These are phyloP conservation scores for Rhizoctonia solani DNA, from an alignment of 1,284 basidiomycete species.

Conservation along the genomic window DNA sequence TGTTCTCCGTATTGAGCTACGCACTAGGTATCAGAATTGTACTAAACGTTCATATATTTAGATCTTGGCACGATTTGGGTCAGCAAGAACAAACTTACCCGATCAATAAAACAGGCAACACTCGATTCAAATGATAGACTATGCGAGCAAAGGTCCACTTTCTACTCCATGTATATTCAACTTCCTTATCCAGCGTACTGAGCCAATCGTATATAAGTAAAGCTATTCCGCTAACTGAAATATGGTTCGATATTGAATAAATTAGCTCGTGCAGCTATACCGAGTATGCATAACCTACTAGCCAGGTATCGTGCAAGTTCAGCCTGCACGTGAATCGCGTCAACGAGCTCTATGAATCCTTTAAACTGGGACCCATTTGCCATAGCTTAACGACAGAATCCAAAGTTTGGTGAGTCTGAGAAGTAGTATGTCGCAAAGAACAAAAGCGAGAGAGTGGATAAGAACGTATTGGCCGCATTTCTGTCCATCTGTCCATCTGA, in stretches of 20 bases:
- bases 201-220: slow-evolving; percentile 16
- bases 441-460: too few relatives aligned
- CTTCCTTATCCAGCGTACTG: neutral
- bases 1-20: neutral
- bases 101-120: neutral
- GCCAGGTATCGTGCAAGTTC: slow-evolving; percentile 11
- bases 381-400: neutral
- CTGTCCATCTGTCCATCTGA: too few relatives aligned
- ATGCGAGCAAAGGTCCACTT: neutral
- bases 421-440: too few relatives aligned
- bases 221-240: neutral
- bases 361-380: neutral
- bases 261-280: neutral
- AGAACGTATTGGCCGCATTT: too few relatives aligned
- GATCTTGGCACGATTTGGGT: neutral
- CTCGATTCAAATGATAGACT: slow-evolving; percentile 17
- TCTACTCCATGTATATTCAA: neutral
- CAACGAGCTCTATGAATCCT: neutral
- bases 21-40: neutral
- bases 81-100: neutral
- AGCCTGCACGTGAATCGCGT: neutral
- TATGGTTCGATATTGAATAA: neutral
- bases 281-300: neutral
- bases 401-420: too few relatives aligned
- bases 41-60: neutral